phyloP scores from a whole-genome alignment of 768 basidiomycete species.

The Dacryopinax primogenitus region DNA sequence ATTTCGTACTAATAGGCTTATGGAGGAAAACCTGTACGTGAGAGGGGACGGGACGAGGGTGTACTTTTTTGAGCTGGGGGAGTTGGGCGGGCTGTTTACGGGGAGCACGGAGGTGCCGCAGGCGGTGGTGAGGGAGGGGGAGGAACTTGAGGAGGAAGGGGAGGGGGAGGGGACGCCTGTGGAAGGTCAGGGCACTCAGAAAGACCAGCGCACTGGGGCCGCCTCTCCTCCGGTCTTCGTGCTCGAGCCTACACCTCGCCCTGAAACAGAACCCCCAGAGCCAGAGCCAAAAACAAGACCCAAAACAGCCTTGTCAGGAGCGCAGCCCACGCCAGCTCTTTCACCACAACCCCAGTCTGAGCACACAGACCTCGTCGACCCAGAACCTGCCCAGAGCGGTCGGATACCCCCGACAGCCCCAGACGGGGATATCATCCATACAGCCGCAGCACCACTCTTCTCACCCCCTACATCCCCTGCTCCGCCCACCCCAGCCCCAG shows the following conservation, averaged over 20 bases:
- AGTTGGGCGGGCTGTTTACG: constrained; percentile 67
- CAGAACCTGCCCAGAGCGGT: too few species aligned
- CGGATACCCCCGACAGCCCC: too few species aligned
- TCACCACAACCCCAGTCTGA: too few species aligned
- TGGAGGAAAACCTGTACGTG: constrained; percentile 91
- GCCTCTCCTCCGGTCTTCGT: too few species aligned
- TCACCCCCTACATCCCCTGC: background rate
- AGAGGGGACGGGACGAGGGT: constrained; percentile 95
- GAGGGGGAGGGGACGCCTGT: background rate
- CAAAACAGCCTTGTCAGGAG: too few species aligned
- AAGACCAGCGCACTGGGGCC: too few species aligned
- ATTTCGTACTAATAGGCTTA: constrained; percentile 74
- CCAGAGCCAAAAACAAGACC: too few species aligned
- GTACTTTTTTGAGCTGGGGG: constrained; percentile 88
- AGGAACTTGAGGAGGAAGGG: constrained; percentile 16
- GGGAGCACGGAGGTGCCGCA: constrained; percentile 31
- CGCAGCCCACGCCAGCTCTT: too few species aligned
- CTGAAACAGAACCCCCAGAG: too few species aligned
- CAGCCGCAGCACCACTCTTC: constrained; percentile 13
- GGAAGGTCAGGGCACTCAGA: background rate
- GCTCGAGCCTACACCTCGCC: too few species aligned
- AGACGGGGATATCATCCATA: background rate
- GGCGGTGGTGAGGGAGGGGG: constrained; percentile 12
- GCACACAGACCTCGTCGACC: too few species aligned
- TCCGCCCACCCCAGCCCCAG: constrained; percentile 6